Base-by-base conservation (phyloP, 1,139 yeast genomes). In the Pichia sp. region DNA sequence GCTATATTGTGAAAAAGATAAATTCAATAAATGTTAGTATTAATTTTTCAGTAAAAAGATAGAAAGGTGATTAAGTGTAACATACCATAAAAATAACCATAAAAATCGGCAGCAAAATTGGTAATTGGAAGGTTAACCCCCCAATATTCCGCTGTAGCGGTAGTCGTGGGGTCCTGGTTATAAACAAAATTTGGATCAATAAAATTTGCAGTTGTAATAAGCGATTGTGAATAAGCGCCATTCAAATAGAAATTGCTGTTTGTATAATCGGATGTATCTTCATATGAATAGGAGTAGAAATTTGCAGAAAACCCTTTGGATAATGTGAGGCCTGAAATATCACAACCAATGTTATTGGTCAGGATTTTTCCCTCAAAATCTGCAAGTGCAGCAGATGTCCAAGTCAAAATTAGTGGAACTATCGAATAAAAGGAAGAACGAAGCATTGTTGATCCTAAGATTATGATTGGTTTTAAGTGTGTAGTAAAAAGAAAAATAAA, bases 41-140 rank as follows among this genome's bases (percentile, higher is more conserved):
- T 36, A 29, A 11, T 23, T 23, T 53, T 10, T 11, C 6, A 27
- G n/a, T n/a, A 35, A 35, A 9, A 10, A 16, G 28, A 9, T 28
- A 31, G n/a, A 27, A 16, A 16, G 32, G 27, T 26, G 27, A 11
- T 32, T 10, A 16, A 23, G 9, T n/a, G n/a, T 32, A 10, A 49
- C 51, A 34, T 45, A 46, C 47, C 48, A 27, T 44, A 37, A 46
- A 60, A 58, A 39, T 60, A 62, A 42, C 64, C 64, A 23, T 56
- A 49, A 9, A 59, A 45, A 46, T 57, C 61, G 11, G 57, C 37
- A 29, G 55, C 50, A 40, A 58, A 54, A 43, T 57, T 52, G 3
- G 56, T 41, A 29, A 57, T 41, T 45, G 58, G 48, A 23, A 58
- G 37, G 1, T 42, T 33, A n/a, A 46, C 44, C 16, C 57, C 59